These are phyloP conservation scores for Astrephomene gubernaculifera DNA, from an alignment of 139 green algal genomes.

Conservation along the genomic window DNA sequence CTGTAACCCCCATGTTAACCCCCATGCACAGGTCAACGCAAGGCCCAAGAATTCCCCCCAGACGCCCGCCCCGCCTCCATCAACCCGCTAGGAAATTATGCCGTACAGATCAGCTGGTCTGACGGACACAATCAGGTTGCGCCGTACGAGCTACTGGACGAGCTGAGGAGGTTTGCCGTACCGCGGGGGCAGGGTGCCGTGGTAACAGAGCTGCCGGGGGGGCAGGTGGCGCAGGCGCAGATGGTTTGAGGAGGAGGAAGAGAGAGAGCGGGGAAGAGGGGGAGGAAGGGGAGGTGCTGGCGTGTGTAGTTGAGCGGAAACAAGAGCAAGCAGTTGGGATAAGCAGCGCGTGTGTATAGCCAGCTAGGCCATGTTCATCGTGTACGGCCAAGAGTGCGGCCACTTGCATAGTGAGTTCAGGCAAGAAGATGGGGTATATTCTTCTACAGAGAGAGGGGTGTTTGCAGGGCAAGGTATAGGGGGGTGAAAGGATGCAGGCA, in stretches of 20 bases:
- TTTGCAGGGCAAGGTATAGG: too few species aligned
- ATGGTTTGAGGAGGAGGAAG: slow-evolving; percentile 5
- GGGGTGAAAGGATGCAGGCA: too few species aligned
- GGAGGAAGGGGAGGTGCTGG: neutral
- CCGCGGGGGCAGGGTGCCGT: neutral
- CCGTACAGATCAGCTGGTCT: slow-evolving; percentile 89
- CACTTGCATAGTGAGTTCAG: too few species aligned
- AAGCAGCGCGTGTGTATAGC: too few species aligned
- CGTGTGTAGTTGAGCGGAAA: too few species aligned
- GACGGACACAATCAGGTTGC: slow-evolving; percentile 92
- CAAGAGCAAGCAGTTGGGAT: too few species aligned
- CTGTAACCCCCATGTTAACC: too few species aligned
- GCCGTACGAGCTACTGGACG: slow-evolving; percentile 58
- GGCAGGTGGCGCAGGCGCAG: slow-evolving; percentile 14
- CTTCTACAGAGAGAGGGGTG: too few species aligned
- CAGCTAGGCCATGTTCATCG: too few species aligned
- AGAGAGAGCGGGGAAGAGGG: too few species aligned
- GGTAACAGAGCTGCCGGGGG: neutral
- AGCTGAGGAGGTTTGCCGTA: slow-evolving; percentile 31
- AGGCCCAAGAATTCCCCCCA: slow-evolving; percentile 74
- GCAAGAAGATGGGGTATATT: too few species aligned
- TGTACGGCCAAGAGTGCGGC: too few species aligned
- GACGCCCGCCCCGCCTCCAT: slow-evolving; percentile 79
- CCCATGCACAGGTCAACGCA: slow-evolving; percentile 58
- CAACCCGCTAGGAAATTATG: slow-evolving; percentile 96